phyloP scores from a whole-genome alignment of 2,329 filamentous ascomycete genomes.

The Talaromyces pinophilus region DNA sequence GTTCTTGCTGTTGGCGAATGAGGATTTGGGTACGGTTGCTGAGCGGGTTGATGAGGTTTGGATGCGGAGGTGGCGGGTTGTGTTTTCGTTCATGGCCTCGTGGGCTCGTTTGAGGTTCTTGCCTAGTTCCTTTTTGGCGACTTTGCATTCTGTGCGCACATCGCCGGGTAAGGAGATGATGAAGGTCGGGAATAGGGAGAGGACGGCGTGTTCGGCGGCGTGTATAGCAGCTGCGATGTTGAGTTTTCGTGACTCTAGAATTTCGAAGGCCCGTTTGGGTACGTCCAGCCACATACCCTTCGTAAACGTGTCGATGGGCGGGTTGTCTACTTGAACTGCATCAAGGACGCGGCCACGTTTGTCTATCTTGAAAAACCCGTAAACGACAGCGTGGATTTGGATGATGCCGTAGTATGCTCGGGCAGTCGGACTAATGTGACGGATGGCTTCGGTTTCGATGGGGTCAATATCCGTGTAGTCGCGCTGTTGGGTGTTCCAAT shows the following conservation, averaged over 20 bases:
- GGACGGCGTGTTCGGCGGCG: conserved; percentile 87
- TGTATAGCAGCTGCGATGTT: conserved; percentile 90
- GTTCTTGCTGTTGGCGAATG: conserved; percentile 4
- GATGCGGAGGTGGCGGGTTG: conserved; percentile 3
- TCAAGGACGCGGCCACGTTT: conserved; percentile 81
- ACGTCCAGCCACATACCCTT: conserved; percentile 97
- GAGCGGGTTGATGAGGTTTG: conserved; percentile 15
- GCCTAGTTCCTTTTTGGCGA: conserved; percentile 82
- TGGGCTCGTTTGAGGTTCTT: conserved; percentile 47
- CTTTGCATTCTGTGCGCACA: conserved; percentile 92
- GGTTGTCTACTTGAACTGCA: conserved; percentile 89
- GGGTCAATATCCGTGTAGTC: conserved; percentile 95
- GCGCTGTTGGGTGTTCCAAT: conserved; percentile 91
- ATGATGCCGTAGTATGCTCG: conserved; percentile 84
- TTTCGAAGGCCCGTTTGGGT: conserved; percentile 73
- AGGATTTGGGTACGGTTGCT: conserved; percentile 1
- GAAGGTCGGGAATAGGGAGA: conserved; percentile 85
- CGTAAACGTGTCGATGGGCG: conserved; percentile 78
- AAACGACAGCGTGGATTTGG: conserved; percentile 83
- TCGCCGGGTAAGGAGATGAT: conserved; percentile 88
- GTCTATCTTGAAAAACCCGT: conserved; percentile 97
- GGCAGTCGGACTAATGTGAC: conserved; percentile 63
- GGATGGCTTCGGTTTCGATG: conserved; percentile 84
- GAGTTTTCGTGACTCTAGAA: conserved; percentile 69
- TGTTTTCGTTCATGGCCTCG: conserved; percentile 24